Conservation (phyloP, 192 early-diverging fungal genomes). For the Entomortierella lignicola region DNA sequence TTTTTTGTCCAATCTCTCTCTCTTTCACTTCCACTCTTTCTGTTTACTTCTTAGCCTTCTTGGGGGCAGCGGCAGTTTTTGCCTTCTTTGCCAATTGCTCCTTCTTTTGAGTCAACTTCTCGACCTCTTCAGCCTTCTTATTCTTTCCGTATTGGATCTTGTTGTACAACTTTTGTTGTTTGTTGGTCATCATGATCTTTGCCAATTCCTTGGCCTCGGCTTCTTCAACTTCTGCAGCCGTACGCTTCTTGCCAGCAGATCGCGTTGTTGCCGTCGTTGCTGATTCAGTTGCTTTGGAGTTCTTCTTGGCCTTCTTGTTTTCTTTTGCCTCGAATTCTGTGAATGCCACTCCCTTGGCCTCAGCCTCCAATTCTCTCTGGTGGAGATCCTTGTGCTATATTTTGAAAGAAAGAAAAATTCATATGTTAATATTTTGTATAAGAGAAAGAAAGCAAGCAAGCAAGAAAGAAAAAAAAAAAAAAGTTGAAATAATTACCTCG, state of each 20-base stretch:
- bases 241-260: conserved; percentile 63
- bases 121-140: conserved; percentile 74
- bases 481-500: conserved; percentile 18
- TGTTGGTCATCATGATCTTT: conserved; percentile 90
- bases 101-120: conserved; percentile 58
- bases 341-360: conserved; percentile 74
- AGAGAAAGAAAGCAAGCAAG: conserved; percentile 16
- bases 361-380: conserved; percentile 74
- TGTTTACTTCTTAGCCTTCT: conserved; percentile 53
- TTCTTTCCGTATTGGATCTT: conserved; percentile 82
- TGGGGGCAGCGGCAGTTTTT: conserved; percentile 19
- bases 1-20: too few species aligned
- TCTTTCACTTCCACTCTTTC: conserved; percentile 2
- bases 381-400: conserved; percentile 59
- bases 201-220: conserved; percentile 79
- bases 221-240: conserved; percentile 66
- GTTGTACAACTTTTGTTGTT: conserved; percentile 81
- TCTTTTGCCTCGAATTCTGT: conserved; percentile 70
- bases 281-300: conserved; percentile 2
- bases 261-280: not conserved
- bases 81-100: conserved; percentile 42
- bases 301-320: conserved; percentile 51
- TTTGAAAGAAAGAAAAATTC: not conserved
- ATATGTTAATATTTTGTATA: not conserved
- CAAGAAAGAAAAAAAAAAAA: conserved; percentile 10